Percentiles rank a stretch among this genome's conserved stretches.
phyloP scores from a whole-genome alignment of 148 eudicot genomes.

The Drosera capensis region DNA sequence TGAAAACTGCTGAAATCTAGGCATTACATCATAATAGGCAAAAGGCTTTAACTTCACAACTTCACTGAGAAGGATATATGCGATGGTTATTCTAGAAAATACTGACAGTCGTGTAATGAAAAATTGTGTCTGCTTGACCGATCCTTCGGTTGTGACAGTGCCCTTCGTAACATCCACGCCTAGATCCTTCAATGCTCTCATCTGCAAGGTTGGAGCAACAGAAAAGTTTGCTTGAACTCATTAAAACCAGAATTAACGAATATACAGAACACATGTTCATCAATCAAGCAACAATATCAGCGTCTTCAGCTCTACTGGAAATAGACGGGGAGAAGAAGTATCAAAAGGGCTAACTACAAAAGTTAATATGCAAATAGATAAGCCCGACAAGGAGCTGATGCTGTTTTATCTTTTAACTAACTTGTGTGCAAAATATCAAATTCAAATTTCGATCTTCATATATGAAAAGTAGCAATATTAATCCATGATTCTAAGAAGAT shows the following conservation, averaged over 20 bases:
- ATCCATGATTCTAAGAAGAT: no score
- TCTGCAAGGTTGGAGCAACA: slow-evolving; percentile 30
- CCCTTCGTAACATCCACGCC: slow-evolving; percentile 90
- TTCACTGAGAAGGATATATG: neutral
- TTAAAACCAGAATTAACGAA: neutral
- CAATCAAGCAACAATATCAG: slow-evolving; percentile 3
- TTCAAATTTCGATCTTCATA: no score
- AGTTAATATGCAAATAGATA: no score
- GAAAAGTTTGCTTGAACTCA: neutral
- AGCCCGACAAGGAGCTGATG: no score
- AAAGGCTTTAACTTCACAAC: neutral
- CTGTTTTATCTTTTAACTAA: no score
- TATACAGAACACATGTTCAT: neutral
- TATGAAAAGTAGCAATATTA: no score
- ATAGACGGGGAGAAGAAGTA: no score
- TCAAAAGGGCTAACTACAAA: no score
- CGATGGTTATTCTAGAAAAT: neutral
- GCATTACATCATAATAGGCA: neutral
- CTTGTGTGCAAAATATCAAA: no score
- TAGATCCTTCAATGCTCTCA: slow-evolving; percentile 80
- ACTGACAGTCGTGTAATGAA: slow-evolving; percentile 60
- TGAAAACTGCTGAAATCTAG: neutral
- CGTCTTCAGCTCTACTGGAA: no score
- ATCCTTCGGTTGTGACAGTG: slow-evolving; percentile 66
- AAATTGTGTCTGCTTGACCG: slow-evolving; percentile 62